phyloP scores from a whole-genome alignment of 148 eudicot species.

The Persicaria tinctoria region DNA sequence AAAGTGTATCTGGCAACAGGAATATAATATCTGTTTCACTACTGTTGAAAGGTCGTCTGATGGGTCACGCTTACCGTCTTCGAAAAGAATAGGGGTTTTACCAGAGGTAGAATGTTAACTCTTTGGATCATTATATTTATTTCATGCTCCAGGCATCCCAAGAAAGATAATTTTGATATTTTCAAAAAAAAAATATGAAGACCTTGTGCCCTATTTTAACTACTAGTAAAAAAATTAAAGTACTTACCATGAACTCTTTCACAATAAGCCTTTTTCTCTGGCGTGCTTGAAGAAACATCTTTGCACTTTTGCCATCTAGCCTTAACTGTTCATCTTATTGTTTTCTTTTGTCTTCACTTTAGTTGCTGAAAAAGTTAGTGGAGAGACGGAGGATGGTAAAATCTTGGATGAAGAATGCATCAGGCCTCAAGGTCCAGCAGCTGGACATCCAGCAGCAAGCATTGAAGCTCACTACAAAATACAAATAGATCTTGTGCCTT shows the following conservation, averaged over 20 bases:
- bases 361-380: too few relatives aligned
- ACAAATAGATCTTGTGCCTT: conserved; percentile 66
- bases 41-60: conserved; percentile 75
- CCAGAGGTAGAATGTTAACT: conserved; percentile 59
- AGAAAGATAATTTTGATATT: background rate
- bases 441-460: conserved; percentile 96
- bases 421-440: conserved; percentile 76
- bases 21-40: conserved; percentile 92
- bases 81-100: conserved; percentile 60
- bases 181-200: background rate
- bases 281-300: too few relatives aligned
- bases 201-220: background rate
- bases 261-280: background rate
- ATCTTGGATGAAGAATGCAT: conserved; percentile 20
- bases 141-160: background rate
- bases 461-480: conserved; percentile 56
- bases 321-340: too few relatives aligned
- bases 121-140: background rate
- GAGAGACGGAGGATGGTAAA: too few relatives aligned
- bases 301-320: too few relatives aligned
- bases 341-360: too few relatives aligned
- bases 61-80: conserved; percentile 66
- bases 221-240: background rate
- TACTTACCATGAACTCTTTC: background rate
- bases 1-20: conserved; percentile 34